A percentile compares a stretch with the other conserved stretches of the same genome.
Evolutionary conservation across 148 eudicot genomes (phyloP).

Genomic region (Rhododendron mucronatum): DNA sequence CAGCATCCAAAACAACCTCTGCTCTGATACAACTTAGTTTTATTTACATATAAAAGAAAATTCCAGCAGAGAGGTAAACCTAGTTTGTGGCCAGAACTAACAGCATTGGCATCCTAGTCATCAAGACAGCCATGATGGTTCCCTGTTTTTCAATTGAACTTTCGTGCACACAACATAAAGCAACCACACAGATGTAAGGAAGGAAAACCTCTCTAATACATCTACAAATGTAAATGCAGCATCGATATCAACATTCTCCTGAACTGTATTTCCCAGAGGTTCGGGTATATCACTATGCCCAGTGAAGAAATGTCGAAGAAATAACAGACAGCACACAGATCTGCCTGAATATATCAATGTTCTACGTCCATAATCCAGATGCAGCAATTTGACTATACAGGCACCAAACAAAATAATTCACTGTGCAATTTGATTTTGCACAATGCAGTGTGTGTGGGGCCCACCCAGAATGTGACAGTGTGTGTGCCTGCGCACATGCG

Average conservation of each 20-base stretch:
- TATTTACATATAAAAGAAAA: constrained; percentile 19
- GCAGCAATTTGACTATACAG: no score
- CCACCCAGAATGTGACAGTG: background rate
- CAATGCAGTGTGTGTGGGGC: background rate
- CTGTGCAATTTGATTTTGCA: background rate
- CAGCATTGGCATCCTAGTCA: background rate
- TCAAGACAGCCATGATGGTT: background rate
- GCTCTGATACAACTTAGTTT: constrained; percentile 46
- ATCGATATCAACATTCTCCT: background rate
- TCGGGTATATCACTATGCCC: background rate
- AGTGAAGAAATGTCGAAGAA: background rate
- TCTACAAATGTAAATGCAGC: background rate
- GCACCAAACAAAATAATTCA: background rate
- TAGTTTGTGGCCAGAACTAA: background rate
- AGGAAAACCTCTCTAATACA: background rate
- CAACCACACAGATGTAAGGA: background rate
- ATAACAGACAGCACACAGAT: background rate
- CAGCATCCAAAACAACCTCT: constrained; percentile 74
- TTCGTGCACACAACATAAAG: background rate
- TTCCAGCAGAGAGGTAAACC: background rate
- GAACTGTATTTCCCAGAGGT: background rate
- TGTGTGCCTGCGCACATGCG: no score
- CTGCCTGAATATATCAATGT: background rate
- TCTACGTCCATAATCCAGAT: background rate
- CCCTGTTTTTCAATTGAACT: background rate